Conservation (phyloP, 768 basidiomycete genomes). For the Termitomyces sp. region DNA sequence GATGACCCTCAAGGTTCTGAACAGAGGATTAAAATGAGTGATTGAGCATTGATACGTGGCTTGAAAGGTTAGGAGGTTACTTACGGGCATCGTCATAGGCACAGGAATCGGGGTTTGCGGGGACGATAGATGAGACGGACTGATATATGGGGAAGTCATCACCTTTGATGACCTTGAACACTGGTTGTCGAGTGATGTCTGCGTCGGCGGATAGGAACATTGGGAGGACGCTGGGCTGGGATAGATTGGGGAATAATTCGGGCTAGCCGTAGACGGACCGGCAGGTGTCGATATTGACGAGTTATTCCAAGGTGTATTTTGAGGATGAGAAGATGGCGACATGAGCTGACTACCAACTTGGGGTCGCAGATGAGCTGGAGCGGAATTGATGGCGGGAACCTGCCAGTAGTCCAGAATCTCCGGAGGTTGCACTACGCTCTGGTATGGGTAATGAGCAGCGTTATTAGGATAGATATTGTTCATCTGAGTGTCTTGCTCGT, state of each 20-base stretch:
- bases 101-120: conserved; percentile 5
- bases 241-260: conserved; percentile 3
- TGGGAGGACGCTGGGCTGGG: conserved; percentile 3
- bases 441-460: conserved; percentile 2
- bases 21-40: conserved; percentile 5
- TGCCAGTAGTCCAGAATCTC: conserved; percentile 5
- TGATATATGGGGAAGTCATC: conserved; percentile 6
- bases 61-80: neutral
- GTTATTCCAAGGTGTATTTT: conserved; percentile 3
- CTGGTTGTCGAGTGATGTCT: neutral
- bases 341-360: neutral
- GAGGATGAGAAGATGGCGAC: neutral
- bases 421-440: neutral
- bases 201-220: conserved; percentile 1
- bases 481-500: neutral
- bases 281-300: neutral
- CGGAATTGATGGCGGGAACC: neutral
- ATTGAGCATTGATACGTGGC: neutral
- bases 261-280: neutral
- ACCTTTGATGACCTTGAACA: conserved; percentile 9
- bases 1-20: conserved; percentile 31
- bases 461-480: neutral
- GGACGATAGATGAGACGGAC: conserved; percentile 5
- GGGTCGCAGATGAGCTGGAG: neutral
- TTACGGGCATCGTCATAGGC: neutral